Percentiles rank a stretch among this genome's conserved stretches.
These are phyloP conservation scores for Limnanthes douglasii DNA, from an alignment of 345 rosid genomes.

Conservation along the genomic window DNA sequence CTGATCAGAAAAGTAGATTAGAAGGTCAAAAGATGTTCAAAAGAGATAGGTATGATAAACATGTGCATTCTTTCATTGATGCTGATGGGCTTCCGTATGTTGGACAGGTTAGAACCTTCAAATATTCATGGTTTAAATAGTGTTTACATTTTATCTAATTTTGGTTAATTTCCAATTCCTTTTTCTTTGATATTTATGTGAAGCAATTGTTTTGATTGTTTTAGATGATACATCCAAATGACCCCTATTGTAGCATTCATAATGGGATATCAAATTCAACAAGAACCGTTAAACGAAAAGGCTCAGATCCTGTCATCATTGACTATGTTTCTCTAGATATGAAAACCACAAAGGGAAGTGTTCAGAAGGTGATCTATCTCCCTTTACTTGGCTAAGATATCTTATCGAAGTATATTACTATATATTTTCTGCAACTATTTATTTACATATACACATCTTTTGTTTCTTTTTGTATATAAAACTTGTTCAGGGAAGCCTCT, in stretches of 20 bases:
- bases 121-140: no score
- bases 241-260: conserved; percentile 58
- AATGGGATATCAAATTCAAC: conserved; percentile 28
- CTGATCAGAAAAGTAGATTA: conserved; percentile 37
- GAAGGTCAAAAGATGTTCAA: conserved; percentile 32
- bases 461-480: no score
- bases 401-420: background rate
- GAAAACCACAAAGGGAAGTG: conserved; percentile 41
- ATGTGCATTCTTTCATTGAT: conserved; percentile 43
- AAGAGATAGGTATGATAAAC: conserved; percentile 36
- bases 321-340: conserved; percentile 76
- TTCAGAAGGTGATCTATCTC: conserved; percentile 50
- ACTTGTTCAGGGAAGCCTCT: no score
- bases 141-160: no score
- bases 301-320: conserved; percentile 59
- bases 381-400: background rate
- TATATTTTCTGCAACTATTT: no score
- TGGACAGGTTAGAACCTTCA: conserved; percentile 87
- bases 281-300: conserved; percentile 31
- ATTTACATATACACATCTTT: no score
- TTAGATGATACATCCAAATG: conserved; percentile 58
- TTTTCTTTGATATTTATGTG: background rate
- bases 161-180: no score
- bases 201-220: conserved; percentile 1
- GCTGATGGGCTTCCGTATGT: conserved; percentile 88